phyloP scores from a whole-genome alignment of 2,329 filamentous ascomycete species.

The Thermothelomyces thermophilus region DNA sequence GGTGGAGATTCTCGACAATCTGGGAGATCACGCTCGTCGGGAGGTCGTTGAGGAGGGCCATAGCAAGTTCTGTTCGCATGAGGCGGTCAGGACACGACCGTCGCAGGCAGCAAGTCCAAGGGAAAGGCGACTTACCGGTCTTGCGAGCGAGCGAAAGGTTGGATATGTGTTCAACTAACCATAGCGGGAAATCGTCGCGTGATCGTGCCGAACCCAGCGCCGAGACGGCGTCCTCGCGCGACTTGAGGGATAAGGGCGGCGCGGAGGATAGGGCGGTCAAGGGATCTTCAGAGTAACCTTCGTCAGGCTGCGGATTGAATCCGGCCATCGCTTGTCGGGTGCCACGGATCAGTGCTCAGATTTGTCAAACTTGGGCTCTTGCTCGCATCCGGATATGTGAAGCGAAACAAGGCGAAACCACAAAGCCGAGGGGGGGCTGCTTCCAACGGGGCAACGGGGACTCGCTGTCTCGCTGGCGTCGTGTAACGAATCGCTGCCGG shows the following conservation, averaged over 20 bases:
- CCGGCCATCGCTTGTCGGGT: slow-evolving; percentile 20
- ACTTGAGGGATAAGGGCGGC: slow-evolving; percentile 27
- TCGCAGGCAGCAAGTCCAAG: too few relatives aligned
- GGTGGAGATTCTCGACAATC: slow-evolving; percentile 73
- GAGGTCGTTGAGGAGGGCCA: slow-evolving; percentile 68
- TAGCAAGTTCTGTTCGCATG: slow-evolving; percentile 61
- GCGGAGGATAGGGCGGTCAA: slow-evolving; percentile 36
- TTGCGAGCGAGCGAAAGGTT: slow-evolving; percentile 43
- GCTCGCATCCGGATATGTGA: neutral
- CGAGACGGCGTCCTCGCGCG: slow-evolving; percentile 22
- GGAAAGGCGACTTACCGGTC: slow-evolving; percentile 35
- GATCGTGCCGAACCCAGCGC: slow-evolving; percentile 33
- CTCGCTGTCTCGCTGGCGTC: neutral
- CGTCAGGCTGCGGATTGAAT: slow-evolving; percentile 54
- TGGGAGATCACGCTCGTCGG: slow-evolving; percentile 73
- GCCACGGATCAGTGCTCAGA: slow-evolving; percentile 1
- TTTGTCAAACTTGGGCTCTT: neutral
- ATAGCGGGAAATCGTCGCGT: slow-evolving; percentile 41
- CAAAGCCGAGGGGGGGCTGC: neutral
- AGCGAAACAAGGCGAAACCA: neutral
- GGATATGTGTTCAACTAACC: slow-evolving; percentile 45
- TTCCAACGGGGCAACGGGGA: neutral
- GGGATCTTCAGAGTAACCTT: slow-evolving; percentile 79
- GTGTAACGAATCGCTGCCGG: slow-evolving; percentile 5
- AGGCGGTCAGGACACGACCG: neutral